Base-by-base conservation (phyloP, 768 basidiomycete genomes). In the Porpolomopsis calyptriformis region DNA sequence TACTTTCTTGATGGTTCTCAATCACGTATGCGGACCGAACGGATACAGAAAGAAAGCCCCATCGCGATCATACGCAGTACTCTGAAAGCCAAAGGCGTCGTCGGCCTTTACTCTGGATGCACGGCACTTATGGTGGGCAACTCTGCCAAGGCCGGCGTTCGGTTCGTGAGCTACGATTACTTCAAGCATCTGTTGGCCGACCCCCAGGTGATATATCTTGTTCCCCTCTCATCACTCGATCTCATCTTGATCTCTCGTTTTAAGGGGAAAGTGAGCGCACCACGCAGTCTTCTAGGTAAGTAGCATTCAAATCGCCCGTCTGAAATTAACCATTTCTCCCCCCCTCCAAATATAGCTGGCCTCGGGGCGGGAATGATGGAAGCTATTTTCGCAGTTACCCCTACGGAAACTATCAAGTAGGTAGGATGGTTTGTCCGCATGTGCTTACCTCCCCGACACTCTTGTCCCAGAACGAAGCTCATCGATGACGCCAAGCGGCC, bases 321-420 rank as follows among this genome's bases (percentile, higher is more conserved):
- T n/a, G n/a, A n/a, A n/a, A n/a, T n/a, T n/a, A n/a, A n/a, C n/a
- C n/a, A n/a, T n/a, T n/a, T n/a, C n/a, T n/a, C n/a, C n/a, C n/a
- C n/a, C n/a, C n/a, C n/a, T 22, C n/a, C 29, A n/a, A 16, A 27
- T 42, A n/a, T 55, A 79, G 85, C 86, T 49, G 85, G 86, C 24
- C 66, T 88, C 9, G 83, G 84, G 24, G 94, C 94, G 2, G 94
- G 94, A 3, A 78, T 91, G 79, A 83, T 71, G 56, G 94, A 98
- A 62, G 90, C 94, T 1, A 60, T 97, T 18, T 78, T 97, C 46
- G 94, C 94, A 1, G 94, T 99, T 2, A 98, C 94, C 0, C 94
- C 94, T 2, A 92, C 89, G 10, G 94, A 99, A 62, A 98, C 94
- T 0, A 96, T 98, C 71, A 99, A 99, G 94, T 93, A 40, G 34